phyloP scores from a whole-genome alignment of 176 grass and related monocot genomes.

The Avena insularis region DNA sequence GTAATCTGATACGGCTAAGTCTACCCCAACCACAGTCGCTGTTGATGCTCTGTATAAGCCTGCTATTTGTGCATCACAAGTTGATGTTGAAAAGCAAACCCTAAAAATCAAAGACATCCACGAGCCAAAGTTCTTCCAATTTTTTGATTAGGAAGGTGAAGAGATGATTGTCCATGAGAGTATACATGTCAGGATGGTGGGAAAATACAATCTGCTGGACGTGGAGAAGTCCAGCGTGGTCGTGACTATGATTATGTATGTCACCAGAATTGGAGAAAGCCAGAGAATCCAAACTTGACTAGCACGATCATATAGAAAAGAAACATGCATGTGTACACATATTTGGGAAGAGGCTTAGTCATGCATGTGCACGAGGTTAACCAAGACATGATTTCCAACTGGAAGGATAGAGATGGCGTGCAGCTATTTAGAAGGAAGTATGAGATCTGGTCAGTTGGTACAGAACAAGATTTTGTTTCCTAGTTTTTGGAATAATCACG shows the following conservation, averaged over 20 bases:
- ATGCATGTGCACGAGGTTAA: slow-evolving; percentile 9
- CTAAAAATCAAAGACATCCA: neutral
- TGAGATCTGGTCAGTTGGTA: neutral
- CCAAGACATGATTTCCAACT: neutral
- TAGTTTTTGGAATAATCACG: neutral
- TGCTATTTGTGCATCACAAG: slow-evolving; percentile 12
- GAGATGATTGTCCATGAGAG: neutral
- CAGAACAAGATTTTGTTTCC: neutral
- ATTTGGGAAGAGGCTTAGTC: slow-evolving; percentile 1
- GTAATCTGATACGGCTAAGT: neutral
- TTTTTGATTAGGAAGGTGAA: neutral
- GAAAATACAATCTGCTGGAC: neutral
- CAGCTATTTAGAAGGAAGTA: slow-evolving; percentile 14
- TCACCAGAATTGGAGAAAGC: neutral
- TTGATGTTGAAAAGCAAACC: neutral
- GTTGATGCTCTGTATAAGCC: neutral
- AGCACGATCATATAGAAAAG: neutral
- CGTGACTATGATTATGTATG: neutral
- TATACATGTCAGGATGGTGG: slow-evolving; percentile 7
- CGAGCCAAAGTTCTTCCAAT: neutral
- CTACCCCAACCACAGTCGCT: neutral
- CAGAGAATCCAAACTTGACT: neutral
- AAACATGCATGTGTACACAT: neutral
- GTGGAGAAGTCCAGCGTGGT: neutral
- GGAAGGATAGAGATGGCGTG: neutral